Evolutionary conservation across 108 stramenopile genomes (phyloP), one percentile per base, ranked within the genome.

Genomic region (Nitzschia putrida): DNA sequence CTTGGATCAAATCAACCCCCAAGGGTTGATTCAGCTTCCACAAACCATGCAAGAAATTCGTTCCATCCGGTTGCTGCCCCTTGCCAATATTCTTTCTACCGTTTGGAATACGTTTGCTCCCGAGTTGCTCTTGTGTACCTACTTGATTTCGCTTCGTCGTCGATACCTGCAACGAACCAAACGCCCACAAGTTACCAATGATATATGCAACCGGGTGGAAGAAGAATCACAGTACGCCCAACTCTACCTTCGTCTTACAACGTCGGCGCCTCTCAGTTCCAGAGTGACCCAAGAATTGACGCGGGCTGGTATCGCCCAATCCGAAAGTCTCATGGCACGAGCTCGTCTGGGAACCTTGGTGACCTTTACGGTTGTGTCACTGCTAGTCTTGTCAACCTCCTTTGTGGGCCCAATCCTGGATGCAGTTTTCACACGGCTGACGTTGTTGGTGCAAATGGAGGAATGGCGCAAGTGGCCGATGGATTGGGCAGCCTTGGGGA

Each of bases 191-290:
- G 40, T 84, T 22, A 64, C 77, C 21, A 47, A 54, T 9, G 61
- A 75, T 12, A 78, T 83, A 60, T 77, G 69, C 21, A 44, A 68
- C 2, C 57, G 75, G 44, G 73, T 81, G 16, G 69, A 67, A 13
- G 66, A 78, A 6, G 87, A 87, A 59, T 75, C 88, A 5, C 64
- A 66, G 24, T 89, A 88, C 61, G 77, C 80, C 10, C 86, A 89
- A 60, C 79, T 94, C 16, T 94, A 86, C 68, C 63, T 94, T 22
- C 84, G 89, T 7, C 61, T 91, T 41, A 65, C 82, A 43, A 64
- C 88, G 20, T 74, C 85, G 1, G 52, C 66, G 23, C 79, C 88
- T 8, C 74, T 83, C 50, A 56, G 75, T 26, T 68, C 67, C 18
- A 63, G 64, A 50, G 40, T 88, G 18, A 64, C 80, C 0, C 47